Conservation (phyloP, 2,329 filamentous ascomycete genomes). For the Colletotrichum eremochloae region DNA sequence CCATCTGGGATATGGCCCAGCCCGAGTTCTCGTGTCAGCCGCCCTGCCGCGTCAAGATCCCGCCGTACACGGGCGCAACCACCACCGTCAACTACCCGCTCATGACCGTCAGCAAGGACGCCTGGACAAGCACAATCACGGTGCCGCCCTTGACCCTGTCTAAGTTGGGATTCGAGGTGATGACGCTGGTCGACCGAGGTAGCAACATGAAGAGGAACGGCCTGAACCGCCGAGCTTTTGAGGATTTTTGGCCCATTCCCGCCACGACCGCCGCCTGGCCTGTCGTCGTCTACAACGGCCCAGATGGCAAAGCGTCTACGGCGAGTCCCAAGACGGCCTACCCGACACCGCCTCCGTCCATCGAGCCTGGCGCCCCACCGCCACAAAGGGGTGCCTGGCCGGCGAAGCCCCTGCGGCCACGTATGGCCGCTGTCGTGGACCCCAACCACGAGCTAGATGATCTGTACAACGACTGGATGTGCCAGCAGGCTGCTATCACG, state of each 20-base stretch:
- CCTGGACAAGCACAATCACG: slow-evolving; percentile 51
- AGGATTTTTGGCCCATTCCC: slow-evolving; percentile 41
- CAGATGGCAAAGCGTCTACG: slow-evolving; percentile 39
- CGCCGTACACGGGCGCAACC: slow-evolving; percentile 47
- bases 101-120: slow-evolving; percentile 48
- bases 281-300: slow-evolving; percentile 42
- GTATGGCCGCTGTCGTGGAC: slow-evolving; percentile 1
- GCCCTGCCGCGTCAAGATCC: slow-evolving; percentile 48
- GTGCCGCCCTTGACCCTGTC: slow-evolving; percentile 47
- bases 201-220: slow-evolving; percentile 8
- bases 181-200: slow-evolving; percentile 42
- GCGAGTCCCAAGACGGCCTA: slow-evolving; percentile 40
- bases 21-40: slow-evolving; percentile 48
- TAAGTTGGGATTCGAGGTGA: slow-evolving; percentile 45
- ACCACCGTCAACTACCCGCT: slow-evolving; percentile 49
- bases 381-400: slow-evolving; percentile 42
- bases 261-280: slow-evolving; percentile 46
- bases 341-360: slow-evolving; percentile 42
- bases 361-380: slow-evolving; percentile 40
- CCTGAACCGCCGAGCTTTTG: slow-evolving; percentile 36
- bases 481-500: not conserved
- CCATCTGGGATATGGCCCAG: slow-evolving; percentile 49
- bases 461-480: not conserved
- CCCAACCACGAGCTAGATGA: slow-evolving; percentile 17
- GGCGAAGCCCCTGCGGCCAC: slow-evolving; percentile 10